Evolutionary conservation across 768 basidiomycete species (phyloP), one percentile per base, ranked within the genome.

Genomic region (Suillus subaureus): DNA sequence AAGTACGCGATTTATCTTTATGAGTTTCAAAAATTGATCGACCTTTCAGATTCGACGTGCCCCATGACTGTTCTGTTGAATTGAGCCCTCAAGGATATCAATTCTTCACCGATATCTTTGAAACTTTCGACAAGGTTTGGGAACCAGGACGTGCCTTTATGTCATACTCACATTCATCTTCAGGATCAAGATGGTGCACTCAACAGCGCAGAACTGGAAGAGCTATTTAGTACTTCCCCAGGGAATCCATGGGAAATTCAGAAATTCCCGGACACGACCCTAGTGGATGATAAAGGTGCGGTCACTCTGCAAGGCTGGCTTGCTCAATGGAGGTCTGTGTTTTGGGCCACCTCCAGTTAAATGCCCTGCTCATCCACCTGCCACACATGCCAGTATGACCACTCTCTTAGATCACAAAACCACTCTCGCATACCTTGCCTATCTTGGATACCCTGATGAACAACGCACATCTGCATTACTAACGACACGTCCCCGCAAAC

Each of bases 231-330:
- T 70, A 98, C 97, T 11, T 93, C 95, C 16, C 96, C 97, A 0
- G 97, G 96, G 1, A 96, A 96, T 73, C 97, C 97, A n/a, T 99
- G 97, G 97, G 83, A 86, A 16, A 85, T 83, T n/a, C 90, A 92
- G 71, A 92, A 90, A 56, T 97, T 97, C 78, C 93, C 96, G 0
- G 93, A 96, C 70, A 95, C 89, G 0, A 94, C 94, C 6, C 84
- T 95, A 54, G 89, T 92, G 18, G 91, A 94, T 70, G 95, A 96
- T 71, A 83, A 87, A 12, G 95, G 94, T 13, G 89, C 93, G 35
- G 92, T 98, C 21, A 98, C 96, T n/a, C 78, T 99, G 52, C 96
- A 98, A 79, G 94, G 95, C 1, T 99, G 97, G 97, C 80, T 99
- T 33, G 97, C 97, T 23, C 96, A 97, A 74, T 99, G 97, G 97